Evolutionary conservation across 2,329 filamentous ascomycete species (phyloP).

Genomic region (Alternaria sp.): DNA sequence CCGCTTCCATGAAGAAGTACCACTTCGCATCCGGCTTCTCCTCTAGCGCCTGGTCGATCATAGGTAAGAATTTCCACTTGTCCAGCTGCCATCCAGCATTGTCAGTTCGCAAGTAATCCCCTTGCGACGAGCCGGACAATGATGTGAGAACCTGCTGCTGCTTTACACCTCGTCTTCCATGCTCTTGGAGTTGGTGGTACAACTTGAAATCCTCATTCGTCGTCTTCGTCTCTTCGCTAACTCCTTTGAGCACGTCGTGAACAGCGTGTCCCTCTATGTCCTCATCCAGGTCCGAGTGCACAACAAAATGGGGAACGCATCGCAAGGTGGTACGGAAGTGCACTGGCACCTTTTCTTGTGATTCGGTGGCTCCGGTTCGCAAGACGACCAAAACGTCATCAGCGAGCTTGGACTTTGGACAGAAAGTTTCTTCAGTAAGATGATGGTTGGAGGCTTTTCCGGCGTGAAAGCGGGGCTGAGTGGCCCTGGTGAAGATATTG

Average conservation of each 20-base stretch:
- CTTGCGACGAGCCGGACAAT: constrained; percentile 45
- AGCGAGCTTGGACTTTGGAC: constrained; percentile 45
- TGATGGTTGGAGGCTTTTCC: constrained; percentile 31
- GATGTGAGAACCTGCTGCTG: constrained; percentile 40
- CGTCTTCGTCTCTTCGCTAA: constrained; percentile 50
- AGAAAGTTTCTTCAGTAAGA: constrained; percentile 34
- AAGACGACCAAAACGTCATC: constrained; percentile 67
- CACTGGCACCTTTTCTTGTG: constrained; percentile 64
- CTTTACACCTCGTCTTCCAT: constrained; percentile 56
- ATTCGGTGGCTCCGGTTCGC: constrained; percentile 68
- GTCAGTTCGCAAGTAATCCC: constrained; percentile 47
- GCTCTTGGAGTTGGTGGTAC: constrained; percentile 59
- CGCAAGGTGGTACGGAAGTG: constrained; percentile 66
- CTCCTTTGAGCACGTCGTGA: constrained; percentile 57
- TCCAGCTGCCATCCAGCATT: constrained; percentile 63
- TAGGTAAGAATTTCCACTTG: constrained; percentile 68
- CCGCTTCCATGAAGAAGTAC: constrained; percentile 52
- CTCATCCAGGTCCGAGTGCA: constrained; percentile 69
- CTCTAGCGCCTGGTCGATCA: constrained; percentile 60
- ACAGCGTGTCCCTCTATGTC: constrained; percentile 61
- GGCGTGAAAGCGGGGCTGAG: constrained; percentile 40
- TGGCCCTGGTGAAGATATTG: constrained; percentile 45
- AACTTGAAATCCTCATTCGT: constrained; percentile 62
- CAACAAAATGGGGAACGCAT: constrained; percentile 64
- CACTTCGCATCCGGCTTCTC: constrained; percentile 49